Evolutionary conservation across 2,329 filamentous ascomycete genomes (phyloP), one percentile per base, ranked within the genome.

Genomic region (Sarocladium strictum): DNA sequence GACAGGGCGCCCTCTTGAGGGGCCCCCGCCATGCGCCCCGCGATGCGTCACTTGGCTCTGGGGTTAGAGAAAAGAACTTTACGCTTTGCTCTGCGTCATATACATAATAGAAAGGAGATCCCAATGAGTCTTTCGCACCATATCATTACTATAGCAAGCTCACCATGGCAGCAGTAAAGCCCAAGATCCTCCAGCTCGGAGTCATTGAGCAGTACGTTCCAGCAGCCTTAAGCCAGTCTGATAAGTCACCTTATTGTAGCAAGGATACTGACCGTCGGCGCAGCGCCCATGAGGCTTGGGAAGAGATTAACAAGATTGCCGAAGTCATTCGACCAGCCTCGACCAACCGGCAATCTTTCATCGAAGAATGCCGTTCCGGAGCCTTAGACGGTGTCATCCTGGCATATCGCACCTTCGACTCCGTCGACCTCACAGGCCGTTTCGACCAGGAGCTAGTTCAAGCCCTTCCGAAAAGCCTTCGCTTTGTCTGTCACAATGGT

Each of bases 361-460:
- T 93, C 53, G 66, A 80, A 49, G 87, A 93, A 72, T 85, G 82
- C 66, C 72, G 73, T 50, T 76, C 79, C 19, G 87, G 87, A 19
- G 74, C 76, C 29, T 75, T 90, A n/a, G 81, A 89, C 59, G 84
- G 81, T 57, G 79, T 85, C 29, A 64, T 79, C 19, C 85, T 80
- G 35, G 77, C 80, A 26, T 94, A 87, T 70, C 82, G 89, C 54
- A 93, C 87, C 14, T 90, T 91, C 61, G 69, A 69, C 43, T 89
- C 84, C 29, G 73, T 80, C 40, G 64, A 64, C 12, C 74, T 85
- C 55, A 93, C 89, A 0, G 90, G 90, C 2, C 69, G 73, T 19
- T 72, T 94, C 58, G 87, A 95, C 65, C 76, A 76, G 43, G 87
- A 90, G 67, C 69, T 94, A n/a, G 69, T 92, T 33, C 68, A 76